Percentiles rank a stretch among this genome's conserved stretches.
Conservation (phyloP, 352 stramenopile species). For the Phytophthora capsici region DNA sequence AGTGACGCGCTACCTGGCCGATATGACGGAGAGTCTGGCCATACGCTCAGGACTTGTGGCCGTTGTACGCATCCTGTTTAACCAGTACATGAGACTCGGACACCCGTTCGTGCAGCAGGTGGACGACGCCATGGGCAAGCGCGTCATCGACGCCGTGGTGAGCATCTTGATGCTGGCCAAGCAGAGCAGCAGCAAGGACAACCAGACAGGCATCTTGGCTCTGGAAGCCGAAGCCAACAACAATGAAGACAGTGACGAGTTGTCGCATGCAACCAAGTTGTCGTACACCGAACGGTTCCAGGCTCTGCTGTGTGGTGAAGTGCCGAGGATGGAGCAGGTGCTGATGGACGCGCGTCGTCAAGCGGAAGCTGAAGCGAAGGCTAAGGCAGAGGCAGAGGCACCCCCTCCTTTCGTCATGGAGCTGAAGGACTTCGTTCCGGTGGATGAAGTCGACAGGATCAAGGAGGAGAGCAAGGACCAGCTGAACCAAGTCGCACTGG, state of each 20-base stretch:
- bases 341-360: conserved; percentile 35
- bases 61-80: conserved; percentile 55
- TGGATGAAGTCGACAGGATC: conserved; percentile 60
- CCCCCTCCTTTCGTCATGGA: conserved; percentile 54
- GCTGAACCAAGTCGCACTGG: conserved; percentile 37
- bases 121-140: conserved; percentile 67
- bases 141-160: conserved; percentile 65
- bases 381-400: conserved; percentile 15
- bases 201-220: conserved; percentile 21
- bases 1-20: conserved; percentile 50
- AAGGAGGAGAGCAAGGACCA: conserved; percentile 53
- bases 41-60: conserved; percentile 45
- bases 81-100: conserved; percentile 64
- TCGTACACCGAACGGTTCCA: conserved; percentile 65
- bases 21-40: conserved; percentile 58
- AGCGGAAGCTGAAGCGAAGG: conserved; percentile 32
- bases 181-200: conserved; percentile 18
- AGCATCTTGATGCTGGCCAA: conserved; percentile 55
- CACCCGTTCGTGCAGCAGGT: conserved; percentile 57
- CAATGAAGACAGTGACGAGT: conserved; percentile 1
- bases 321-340: conserved; percentile 48
- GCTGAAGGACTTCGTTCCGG: conserved; percentile 69
- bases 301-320: conserved; percentile 51
- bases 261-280: conserved; percentile 30
- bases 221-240: conserved; percentile 34